These are phyloP conservation scores for Mimosa pudica DNA, from an alignment of 306 rosid species.

Conservation along the genomic window DNA sequence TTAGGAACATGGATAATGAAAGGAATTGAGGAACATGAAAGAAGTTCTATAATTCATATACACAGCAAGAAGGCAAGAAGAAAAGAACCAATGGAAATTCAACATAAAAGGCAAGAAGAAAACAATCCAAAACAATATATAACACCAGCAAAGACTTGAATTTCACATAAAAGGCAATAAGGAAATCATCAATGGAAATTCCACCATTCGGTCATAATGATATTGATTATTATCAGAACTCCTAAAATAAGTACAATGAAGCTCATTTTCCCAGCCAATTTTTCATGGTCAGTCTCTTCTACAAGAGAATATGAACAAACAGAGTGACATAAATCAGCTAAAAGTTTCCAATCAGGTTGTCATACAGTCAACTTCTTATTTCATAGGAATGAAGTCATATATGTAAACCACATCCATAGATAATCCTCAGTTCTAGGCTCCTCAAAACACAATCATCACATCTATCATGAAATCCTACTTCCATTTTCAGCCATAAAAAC, in stretches of 20 bases:
- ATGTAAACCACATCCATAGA: not conserved
- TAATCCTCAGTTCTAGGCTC: not conserved
- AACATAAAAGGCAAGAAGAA: not conserved
- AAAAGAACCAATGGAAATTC: not conserved
- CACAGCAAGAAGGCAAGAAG: not conserved
- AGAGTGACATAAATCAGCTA: not conserved
- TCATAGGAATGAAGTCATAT: not conserved
- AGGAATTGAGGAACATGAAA: not conserved
- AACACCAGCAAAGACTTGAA: not conserved
- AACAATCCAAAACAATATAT: too few species aligned
- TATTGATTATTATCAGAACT: not conserved
- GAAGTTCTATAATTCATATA: not conserved
- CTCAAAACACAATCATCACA: not conserved
- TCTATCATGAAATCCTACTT: not conserved
- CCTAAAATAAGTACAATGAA: constrained; percentile 2
- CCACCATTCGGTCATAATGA: not conserved
- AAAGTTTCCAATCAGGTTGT: not conserved
- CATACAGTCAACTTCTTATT: not conserved
- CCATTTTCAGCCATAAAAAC: not conserved
- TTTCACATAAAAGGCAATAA: not conserved
- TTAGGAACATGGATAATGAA: not conserved
- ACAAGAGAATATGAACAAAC: constrained; percentile 1
- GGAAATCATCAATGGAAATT: not conserved
- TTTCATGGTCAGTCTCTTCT: constrained; percentile 2
- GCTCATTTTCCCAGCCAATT: not conserved